Conservation (phyloP, 225 moss, liverwort and hornwort genomes). For the Straminergon stramineum region DNA sequence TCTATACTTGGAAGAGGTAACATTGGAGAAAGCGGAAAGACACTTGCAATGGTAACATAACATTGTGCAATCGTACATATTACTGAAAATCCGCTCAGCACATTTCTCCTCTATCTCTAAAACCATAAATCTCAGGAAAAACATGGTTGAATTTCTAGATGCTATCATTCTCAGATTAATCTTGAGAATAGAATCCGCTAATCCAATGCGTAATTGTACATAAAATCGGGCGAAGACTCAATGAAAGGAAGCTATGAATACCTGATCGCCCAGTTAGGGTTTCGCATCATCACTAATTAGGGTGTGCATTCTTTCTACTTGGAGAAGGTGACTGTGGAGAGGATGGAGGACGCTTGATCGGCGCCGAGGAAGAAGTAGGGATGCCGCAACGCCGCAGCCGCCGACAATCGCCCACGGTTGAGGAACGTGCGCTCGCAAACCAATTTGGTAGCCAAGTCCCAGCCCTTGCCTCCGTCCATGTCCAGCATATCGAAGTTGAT, state of each 20-base stretch:
- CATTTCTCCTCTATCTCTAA: neutral
- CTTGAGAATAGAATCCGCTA: neutral
- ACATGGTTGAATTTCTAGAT: neutral
- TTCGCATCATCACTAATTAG: neutral
- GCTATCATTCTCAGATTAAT: neutral
- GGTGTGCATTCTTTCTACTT: constrained; percentile 5
- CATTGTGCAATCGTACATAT: neutral
- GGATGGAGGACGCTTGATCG: constrained; percentile 60
- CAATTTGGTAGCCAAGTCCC: constrained; percentile 83
- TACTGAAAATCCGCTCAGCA: neutral
- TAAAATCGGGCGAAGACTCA: neutral
- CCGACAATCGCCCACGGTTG: constrained; percentile 62
- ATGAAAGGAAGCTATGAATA: neutral
- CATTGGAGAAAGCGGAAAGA: neutral
- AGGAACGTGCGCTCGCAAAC: constrained; percentile 54
- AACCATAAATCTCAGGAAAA: neutral
- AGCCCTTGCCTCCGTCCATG: constrained; percentile 80
- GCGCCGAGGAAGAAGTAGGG: constrained; percentile 75
- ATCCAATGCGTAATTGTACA: neutral
- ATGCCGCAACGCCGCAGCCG: constrained; percentile 66
- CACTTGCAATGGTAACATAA: neutral
- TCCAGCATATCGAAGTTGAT: constrained; percentile 67
- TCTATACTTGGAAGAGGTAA: neutral
- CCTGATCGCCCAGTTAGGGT: neutral
- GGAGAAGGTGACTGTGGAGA: constrained; percentile 56